These are phyloP conservation scores for Suhomyces prunicola DNA, from an alignment of 805 yeast species.

Conservation along the genomic window DNA sequence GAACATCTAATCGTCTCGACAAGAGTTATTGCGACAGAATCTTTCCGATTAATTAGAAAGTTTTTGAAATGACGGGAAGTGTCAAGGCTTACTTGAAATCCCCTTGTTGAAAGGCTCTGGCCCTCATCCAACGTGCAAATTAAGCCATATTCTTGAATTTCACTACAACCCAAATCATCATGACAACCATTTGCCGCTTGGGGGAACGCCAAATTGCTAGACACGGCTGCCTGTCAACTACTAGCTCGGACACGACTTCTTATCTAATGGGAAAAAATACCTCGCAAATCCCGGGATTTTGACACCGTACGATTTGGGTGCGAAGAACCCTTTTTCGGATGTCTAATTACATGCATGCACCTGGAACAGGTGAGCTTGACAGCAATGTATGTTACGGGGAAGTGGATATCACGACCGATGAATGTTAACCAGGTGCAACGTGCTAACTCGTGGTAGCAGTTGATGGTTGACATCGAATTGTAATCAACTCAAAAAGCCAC, in stretches of 20 bases:
- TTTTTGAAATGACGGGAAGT: neutral
- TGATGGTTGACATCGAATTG: neutral
- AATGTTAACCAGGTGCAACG: neutral
- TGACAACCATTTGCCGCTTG: neutral
- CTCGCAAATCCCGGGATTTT: neutral
- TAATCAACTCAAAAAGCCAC: neutral
- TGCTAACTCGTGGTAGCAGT: neutral
- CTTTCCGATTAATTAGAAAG: neutral
- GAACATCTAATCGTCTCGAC: neutral
- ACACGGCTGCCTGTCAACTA: neutral
- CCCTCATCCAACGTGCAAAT: neutral
- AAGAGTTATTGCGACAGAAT: neutral
- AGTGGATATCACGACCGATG: neutral
- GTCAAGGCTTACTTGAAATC: neutral
- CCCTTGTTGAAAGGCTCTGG: neutral
- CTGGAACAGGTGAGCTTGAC: neutral
- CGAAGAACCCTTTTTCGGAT: neutral
- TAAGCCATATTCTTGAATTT: neutral
- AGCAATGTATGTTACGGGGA: neutral
- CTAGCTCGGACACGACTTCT: neutral
- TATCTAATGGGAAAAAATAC: neutral
- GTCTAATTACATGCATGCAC: neutral
- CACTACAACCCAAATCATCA: neutral
- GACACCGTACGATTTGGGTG: neutral
- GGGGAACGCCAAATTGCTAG: neutral